phyloP scores from a whole-genome alignment of 2,329 filamentous ascomycete species.

The Colletotrichum agaves region DNA sequence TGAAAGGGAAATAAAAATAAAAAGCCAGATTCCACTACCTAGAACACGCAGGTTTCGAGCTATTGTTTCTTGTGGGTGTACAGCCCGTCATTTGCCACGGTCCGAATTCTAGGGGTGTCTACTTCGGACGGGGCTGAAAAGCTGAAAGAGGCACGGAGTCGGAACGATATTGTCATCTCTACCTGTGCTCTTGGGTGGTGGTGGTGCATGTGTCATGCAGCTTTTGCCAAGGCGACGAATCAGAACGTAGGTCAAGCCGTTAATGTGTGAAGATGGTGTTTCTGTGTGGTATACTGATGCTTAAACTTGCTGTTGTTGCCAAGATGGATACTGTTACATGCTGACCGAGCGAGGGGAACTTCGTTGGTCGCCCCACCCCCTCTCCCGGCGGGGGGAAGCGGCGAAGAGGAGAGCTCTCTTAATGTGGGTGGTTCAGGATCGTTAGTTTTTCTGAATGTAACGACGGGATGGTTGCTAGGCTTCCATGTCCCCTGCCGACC shows the following conservation, averaged over 20 bases:
- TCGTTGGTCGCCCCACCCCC: too few species aligned
- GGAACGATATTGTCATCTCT: neutral
- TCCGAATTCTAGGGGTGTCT: neutral
- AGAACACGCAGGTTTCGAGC: slow-evolving; percentile 5
- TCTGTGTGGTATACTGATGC: neutral
- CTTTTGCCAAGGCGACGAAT: neutral
- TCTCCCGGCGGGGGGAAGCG: too few species aligned
- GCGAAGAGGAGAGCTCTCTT: neutral
- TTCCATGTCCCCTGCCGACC: neutral
- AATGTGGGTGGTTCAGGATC: slow-evolving; percentile 16
- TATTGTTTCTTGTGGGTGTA: slow-evolving; percentile 7
- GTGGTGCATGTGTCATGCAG: neutral
- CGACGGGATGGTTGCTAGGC: too few species aligned
- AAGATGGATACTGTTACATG: neutral
- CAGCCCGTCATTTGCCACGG: neutral
- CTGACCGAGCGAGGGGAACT: slow-evolving; percentile 5
- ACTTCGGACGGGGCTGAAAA: neutral
- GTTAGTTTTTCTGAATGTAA: neutral
- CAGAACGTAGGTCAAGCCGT: neutral
- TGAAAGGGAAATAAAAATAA: too few species aligned
- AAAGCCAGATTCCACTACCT: neutral
- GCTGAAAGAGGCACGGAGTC: neutral
- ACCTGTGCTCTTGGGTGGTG: neutral
- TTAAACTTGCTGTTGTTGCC: neutral
- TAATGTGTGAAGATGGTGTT: neutral